These are phyloP conservation scores for Cutaneotrichosporon mucoides DNA, from an alignment of 1,284 basidiomycete species.

Conservation along the genomic window DNA sequence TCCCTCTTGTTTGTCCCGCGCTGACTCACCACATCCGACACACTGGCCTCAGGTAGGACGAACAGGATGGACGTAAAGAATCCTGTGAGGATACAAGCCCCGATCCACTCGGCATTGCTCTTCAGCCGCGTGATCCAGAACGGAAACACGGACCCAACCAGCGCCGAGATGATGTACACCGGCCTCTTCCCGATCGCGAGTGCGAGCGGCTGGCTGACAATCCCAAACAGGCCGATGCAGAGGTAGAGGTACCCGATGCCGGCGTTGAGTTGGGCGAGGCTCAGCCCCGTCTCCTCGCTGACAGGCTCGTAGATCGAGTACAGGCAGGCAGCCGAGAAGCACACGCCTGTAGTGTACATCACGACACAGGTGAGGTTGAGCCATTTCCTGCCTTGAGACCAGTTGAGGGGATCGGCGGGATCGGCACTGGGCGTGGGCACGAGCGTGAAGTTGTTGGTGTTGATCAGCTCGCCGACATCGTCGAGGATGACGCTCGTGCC, in stretches of 20 bases:
- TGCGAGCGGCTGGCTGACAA: conserved; percentile 14
- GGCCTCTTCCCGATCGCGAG: conserved; percentile 28
- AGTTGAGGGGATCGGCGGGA: conserved; percentile 28
- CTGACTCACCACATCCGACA: conserved; percentile 26
- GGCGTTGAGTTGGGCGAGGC: conserved; percentile 25
- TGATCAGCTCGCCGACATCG: conserved; percentile 9
- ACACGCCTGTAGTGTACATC: conserved; percentile 10
- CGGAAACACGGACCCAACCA: conserved; percentile 5
- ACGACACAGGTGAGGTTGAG: conserved; percentile 21
- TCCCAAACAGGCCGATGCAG: conserved; percentile 16
- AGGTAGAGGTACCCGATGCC: conserved; percentile 30
- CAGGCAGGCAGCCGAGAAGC: conserved; percentile 17
- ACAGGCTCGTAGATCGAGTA: conserved; percentile 29
- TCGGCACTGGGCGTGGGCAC: conserved; percentile 21
- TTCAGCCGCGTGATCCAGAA: background rate
- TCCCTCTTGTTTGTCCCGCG: no score
- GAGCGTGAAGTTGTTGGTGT: conserved; percentile 14
- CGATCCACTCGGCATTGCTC: conserved; percentile 16
- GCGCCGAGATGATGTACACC: conserved; percentile 16
- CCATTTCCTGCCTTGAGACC: conserved; percentile 22
- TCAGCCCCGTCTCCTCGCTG: conserved; percentile 19
- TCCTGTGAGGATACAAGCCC: conserved; percentile 19
- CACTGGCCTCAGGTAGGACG: conserved; percentile 22
- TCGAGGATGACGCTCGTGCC: conserved; percentile 20
- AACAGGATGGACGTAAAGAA: conserved; percentile 21